phyloP scores from a whole-genome alignment of 2,329 filamentous ascomycete genomes.

The Aspergillus neoniger region DNA sequence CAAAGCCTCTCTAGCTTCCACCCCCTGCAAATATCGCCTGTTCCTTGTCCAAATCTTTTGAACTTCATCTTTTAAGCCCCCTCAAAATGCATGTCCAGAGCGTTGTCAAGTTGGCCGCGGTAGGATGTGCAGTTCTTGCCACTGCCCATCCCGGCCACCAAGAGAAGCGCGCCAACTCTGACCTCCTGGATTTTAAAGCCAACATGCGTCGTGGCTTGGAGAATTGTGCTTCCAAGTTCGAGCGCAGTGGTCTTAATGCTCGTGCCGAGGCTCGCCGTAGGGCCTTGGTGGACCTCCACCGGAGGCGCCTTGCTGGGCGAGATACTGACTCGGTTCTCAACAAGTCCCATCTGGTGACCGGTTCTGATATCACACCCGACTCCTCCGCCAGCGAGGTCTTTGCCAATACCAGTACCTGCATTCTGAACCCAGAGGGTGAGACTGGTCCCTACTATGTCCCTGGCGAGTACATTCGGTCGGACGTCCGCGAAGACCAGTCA shows the following conservation, averaged over 20 bases:
- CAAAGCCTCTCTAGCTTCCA: not conserved
- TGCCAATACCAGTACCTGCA: constrained; percentile 40
- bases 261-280: constrained; percentile 4
- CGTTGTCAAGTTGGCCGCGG: not conserved
- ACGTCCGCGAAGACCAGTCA: constrained; percentile 37
- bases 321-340: constrained; percentile 39
- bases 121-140: constrained; percentile 1
- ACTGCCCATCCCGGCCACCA: constrained; percentile 12
- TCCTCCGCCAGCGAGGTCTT: constrained; percentile 27
- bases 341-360: constrained; percentile 42
- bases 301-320: constrained; percentile 29
- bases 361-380: constrained; percentile 21
- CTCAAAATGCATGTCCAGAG: constrained; percentile 2
- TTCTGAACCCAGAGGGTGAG: constrained; percentile 54
- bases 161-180: constrained; percentile 7
- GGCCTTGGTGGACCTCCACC: constrained; percentile 15
- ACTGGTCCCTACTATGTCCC: constrained; percentile 49
- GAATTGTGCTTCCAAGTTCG: constrained; percentile 23
- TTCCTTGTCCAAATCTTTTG: not conserved
- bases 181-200: constrained; percentile 6
- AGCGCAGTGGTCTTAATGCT: constrained; percentile 26
- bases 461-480: constrained; percentile 41
- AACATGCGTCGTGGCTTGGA: constrained; percentile 25
- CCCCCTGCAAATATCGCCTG: not conserved
- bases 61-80: not conserved